Evolutionary conservation across 2,329 filamentous ascomycete species (phyloP).

Genomic region (Endocalyx cinctus): DNA sequence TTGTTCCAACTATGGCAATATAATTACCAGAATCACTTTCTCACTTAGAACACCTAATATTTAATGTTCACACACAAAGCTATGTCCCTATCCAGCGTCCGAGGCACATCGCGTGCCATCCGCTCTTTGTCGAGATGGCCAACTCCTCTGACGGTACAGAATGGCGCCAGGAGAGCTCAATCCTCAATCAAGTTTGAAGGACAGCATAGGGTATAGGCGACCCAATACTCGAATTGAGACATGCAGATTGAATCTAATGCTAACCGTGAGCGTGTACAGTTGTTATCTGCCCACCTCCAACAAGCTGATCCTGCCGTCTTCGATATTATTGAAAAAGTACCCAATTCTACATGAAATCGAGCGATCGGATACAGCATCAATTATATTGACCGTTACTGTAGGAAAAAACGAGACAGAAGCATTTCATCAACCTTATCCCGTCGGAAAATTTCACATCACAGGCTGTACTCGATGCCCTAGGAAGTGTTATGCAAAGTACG

Average conservation of each 20-base stretch:
- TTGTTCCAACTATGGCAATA: no score
- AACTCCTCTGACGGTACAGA: constrained; percentile 14
- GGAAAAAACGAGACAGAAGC: constrained; percentile 95
- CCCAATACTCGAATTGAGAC: no score
- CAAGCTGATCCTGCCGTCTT: constrained; percentile 84
- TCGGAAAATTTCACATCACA: constrained; percentile 96
- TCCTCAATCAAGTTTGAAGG: constrained; percentile 48
- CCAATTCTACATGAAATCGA: constrained; percentile 1
- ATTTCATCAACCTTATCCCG: constrained; percentile 96
- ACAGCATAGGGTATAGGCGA: constrained; percentile 52
- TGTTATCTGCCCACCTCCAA: constrained; percentile 74
- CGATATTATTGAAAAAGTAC: constrained; percentile 85
- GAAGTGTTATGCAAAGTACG: constrained; percentile 91
- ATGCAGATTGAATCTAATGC: constrained; percentile 7
- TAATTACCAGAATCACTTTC: no score
- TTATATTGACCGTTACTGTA: no score
- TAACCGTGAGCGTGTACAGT: no score
- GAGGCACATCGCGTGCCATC: constrained; percentile 44
- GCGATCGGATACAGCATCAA: background rate
- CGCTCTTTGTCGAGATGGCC: constrained; percentile 32
- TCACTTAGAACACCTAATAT: no score
- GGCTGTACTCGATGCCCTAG: constrained; percentile 84
- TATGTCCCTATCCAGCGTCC: constrained; percentile 46
- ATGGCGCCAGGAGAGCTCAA: constrained; percentile 31
- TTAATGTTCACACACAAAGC: no score